These are phyloP conservation scores for Parachaetomium inaequale DNA, from an alignment of 495 filamentous ascomycete genomes.

Conservation along the genomic window DNA sequence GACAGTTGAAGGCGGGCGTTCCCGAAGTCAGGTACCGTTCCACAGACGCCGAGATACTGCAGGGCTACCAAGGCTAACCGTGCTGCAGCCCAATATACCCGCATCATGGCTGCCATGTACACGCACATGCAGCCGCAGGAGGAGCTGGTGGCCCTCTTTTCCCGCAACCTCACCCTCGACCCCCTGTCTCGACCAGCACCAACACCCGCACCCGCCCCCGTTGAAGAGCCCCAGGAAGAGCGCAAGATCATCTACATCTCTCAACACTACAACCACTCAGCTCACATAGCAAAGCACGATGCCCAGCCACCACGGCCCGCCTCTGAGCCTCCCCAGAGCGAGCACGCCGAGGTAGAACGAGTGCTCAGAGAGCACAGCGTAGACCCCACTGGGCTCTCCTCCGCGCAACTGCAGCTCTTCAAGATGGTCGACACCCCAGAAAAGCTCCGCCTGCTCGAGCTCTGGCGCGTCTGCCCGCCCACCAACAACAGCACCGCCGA, in stretches of 20 bases:
- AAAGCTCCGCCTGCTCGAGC: constrained; percentile 57
- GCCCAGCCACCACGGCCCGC: constrained; percentile 36
- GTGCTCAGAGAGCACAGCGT: constrained; percentile 47
- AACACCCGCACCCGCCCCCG: constrained; percentile 30
- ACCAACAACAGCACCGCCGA: constrained; percentile 33
- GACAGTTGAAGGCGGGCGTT: not conserved
- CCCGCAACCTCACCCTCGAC: constrained; percentile 58
- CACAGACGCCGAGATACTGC: not conserved
- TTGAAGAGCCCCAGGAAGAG: constrained; percentile 29
- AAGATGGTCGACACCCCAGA: constrained; percentile 56
- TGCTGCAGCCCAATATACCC: constrained; percentile 8
- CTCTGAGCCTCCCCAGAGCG: constrained; percentile 47
- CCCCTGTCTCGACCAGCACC: constrained; percentile 26
- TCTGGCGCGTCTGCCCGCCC: constrained; percentile 62
- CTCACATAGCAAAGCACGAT: constrained; percentile 48
- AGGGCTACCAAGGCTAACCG: constrained; percentile 5
- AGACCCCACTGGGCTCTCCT: constrained; percentile 50
- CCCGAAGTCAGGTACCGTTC: constrained; percentile 1
- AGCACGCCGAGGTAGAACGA: constrained; percentile 42
- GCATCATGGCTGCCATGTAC: constrained; percentile 37
- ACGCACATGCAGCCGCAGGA: constrained; percentile 54
- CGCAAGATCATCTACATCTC: constrained; percentile 59
- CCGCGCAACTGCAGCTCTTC: constrained; percentile 60
- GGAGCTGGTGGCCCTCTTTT: constrained; percentile 65
- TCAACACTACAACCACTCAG: constrained; percentile 73